Base-by-base conservation (phyloP, 352 stramenopile species). In the Pythium apleroticum region DNA sequence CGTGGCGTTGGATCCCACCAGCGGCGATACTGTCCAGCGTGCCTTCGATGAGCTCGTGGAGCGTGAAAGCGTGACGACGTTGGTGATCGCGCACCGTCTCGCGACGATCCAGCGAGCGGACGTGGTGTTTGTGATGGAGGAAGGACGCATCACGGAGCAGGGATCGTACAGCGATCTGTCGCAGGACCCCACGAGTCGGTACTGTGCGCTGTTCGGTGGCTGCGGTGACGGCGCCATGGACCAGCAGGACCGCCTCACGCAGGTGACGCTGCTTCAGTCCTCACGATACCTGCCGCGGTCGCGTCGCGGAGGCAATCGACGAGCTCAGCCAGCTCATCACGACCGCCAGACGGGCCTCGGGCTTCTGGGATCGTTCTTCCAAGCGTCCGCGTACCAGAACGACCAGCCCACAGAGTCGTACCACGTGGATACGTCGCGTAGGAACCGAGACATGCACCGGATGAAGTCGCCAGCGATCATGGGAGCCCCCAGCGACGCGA, bases 21-120 rank as follows among this genome's bases (percentile, higher is more conserved):
- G 71, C 59, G 88, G 95, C 67, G 83, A 81, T 15, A 77, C 80
- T n/a, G 89, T 99, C 24, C 93, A 98, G 71, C 78, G 95, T 31
- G 92, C 93, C 22, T 75, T 99, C 11, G 70, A 92, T 43, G 27
- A 55, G 24, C 63, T 95, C 12, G 53, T 86, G 20, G 61, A 65
- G 9, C 65, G 70, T 14, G 72, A 90, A 2, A 98, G 71, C 35
- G 71, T 75, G 4, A 97, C 91, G 9, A 84, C 83, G 2, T 76
- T 96, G 25, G 73, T 90, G 12, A 78, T 97, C 31, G 89, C 89
- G 0, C 88, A 97, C 68, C 72, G 88, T 10, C 60, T 97, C 5
- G 86, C 72, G 25, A 96, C 88, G 4, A 81, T 96, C 54, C 63
- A 76, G 30, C 78, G 89, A 56, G 84, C 90, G 0, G 74, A 95